Evolutionary conservation across 176 grass and related monocot species (phyloP), one percentile per base, ranked within the genome.

Genomic region (Alloteropsis semialata): DNA sequence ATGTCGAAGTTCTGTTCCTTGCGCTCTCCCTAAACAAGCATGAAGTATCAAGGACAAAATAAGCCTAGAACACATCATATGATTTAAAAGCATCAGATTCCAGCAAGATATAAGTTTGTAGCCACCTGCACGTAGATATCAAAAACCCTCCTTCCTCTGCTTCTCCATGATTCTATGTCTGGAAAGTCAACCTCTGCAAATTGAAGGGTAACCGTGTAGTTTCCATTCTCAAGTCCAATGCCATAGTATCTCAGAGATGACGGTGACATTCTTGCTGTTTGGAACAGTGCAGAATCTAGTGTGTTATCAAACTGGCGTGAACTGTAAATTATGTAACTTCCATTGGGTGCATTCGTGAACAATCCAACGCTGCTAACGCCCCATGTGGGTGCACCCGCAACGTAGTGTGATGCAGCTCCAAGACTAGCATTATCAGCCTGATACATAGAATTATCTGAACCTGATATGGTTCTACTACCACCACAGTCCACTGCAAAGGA

Each of bases 181-280:
- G 77, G 74, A 70, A 80, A 94, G 19, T 15, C 50, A 64, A 81
- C 86, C 81, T 97, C 92, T 27, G 94, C 76, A 69, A 97, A 97
- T 53, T 94, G 89, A 64, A 97, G 90, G 34, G 51, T 92, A 37
- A 97, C 81, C 5, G 89, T 97, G 68, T 97, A 97, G 78, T 97
- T 97, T 60, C 94, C 94, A 87, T 97, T 97, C 72, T 97, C 73
- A 30, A 97, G 94, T 25, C 92, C 94, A 51, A 97, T 88, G 24
- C 92, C 94, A 49, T 86, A 94, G 75, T 97, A 97, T 91, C 92
- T 88, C 36, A 97, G 41, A 67, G 94, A 91, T 53, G 94, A 97
- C 10, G 94, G 83, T 28, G 92, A 94, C 83, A 97, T 86, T 45
- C 94, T 90, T 67, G 88, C 46, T 22, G 84, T 85, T 49, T 93